These are phyloP conservation scores for Pestalotiopsis sp. DNA, from an alignment of 2,329 filamentous ascomycete species.

Conservation along the genomic window DNA sequence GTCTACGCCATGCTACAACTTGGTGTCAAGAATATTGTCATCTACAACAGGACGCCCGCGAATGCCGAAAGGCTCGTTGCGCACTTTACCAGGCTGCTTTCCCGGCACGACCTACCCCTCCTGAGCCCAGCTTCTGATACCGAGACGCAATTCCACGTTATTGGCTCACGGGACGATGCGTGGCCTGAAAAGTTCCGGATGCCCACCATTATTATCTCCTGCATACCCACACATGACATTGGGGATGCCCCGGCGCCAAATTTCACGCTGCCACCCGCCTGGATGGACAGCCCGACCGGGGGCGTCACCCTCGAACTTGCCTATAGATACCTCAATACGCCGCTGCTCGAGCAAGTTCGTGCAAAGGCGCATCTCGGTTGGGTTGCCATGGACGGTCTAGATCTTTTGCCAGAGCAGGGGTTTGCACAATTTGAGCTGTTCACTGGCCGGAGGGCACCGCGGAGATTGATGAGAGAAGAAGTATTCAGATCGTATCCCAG, in stretches of 20 bases:
- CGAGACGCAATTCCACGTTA: slow-evolving; percentile 56
- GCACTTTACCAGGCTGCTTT: slow-evolving; percentile 67
- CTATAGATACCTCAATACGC: slow-evolving; percentile 74
- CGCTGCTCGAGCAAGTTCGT: slow-evolving; percentile 69
- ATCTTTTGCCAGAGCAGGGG: slow-evolving; percentile 77
- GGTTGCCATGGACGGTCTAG: slow-evolving; percentile 76
- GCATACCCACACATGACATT: slow-evolving; percentile 72
- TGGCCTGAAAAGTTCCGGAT: slow-evolving; percentile 67
- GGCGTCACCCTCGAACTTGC: slow-evolving; percentile 77
- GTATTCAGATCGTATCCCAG: slow-evolving; percentile 52
- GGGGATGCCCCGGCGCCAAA: slow-evolving; percentile 67
- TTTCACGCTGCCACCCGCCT: slow-evolving; percentile 69
- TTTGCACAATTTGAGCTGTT: slow-evolving; percentile 84
- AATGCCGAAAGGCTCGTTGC: slow-evolving; percentile 68
- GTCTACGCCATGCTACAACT: slow-evolving; percentile 79
- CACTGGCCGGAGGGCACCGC: slow-evolving; percentile 70
- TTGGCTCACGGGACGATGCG: slow-evolving; percentile 58
- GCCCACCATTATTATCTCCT: slow-evolving; percentile 76
- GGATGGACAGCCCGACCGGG: slow-evolving; percentile 73
- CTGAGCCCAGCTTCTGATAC: slow-evolving; percentile 43
- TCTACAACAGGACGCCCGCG: slow-evolving; percentile 71
- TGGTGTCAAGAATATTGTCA: slow-evolving; percentile 74
- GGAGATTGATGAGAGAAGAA: slow-evolving; percentile 70
- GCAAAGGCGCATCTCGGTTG: slow-evolving; percentile 63
- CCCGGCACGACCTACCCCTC: slow-evolving; percentile 43